Percentiles rank a stretch among this genome's conserved stretches.
Conservation (phyloP, 306 rosid genomes). For the Ormosia emarginata region DNA sequence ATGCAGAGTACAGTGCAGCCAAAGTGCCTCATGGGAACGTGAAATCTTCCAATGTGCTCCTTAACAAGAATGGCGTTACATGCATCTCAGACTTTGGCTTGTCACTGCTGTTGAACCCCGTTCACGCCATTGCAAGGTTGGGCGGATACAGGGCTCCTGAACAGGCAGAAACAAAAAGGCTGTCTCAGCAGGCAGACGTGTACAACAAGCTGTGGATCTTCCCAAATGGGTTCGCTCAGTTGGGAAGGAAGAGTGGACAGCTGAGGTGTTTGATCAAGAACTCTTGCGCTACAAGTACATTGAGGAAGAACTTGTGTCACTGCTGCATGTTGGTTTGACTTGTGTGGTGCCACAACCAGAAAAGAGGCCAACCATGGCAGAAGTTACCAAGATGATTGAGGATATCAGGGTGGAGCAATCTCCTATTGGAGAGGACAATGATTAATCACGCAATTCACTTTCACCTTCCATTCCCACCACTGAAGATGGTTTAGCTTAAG, state of each 20-base stretch:
- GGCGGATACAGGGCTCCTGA: constrained; percentile 96
- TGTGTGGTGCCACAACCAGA: constrained; percentile 72
- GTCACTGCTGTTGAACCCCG: constrained; percentile 78
- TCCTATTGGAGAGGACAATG: constrained; percentile 87
- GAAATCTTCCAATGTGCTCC: constrained; percentile 87
- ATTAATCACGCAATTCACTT: constrained; percentile 79
- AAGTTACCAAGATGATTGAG: constrained; percentile 85
- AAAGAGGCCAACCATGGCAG: constrained; percentile 87
- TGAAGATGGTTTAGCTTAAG: constrained; percentile 78
- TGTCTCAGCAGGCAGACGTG: constrained; percentile 86
- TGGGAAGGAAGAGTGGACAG: constrained; percentile 98
- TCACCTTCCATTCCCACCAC: constrained; percentile 91
- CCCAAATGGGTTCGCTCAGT: constrained; percentile 93
- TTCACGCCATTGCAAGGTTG: constrained; percentile 85
- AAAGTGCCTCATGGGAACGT: constrained; percentile 91
- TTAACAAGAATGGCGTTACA: constrained; percentile 87
- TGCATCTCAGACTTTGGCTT: constrained; percentile 92
- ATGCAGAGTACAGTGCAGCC: constrained; percentile 62
- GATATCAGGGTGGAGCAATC: constrained; percentile 96
- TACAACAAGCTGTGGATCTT: constrained; percentile 79
- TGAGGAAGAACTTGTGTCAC: constrained; percentile 92
- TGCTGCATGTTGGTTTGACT: constrained; percentile 88
- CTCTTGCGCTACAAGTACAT: constrained; percentile 90
- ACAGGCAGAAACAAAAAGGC: constrained; percentile 68
- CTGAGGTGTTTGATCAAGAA: constrained; percentile 93